These are phyloP conservation scores for Apiospora pterosperma DNA, from an alignment of 2,329 filamentous ascomycete genomes.

Conservation along the genomic window DNA sequence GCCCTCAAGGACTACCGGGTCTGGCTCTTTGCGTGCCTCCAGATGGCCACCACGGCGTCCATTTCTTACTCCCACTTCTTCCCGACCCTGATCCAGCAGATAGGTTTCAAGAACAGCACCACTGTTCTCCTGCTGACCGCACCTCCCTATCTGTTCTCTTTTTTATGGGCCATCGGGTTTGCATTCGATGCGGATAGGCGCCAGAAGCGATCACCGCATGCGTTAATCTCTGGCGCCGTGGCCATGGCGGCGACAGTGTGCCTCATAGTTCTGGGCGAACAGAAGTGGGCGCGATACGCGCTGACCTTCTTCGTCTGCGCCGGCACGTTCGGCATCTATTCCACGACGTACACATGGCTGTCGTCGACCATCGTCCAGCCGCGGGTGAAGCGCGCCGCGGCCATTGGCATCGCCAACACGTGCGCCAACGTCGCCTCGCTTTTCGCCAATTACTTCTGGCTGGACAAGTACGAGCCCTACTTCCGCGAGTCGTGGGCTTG, in stretches of 20 bases:
- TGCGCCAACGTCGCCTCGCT: slow-evolving; percentile 33
- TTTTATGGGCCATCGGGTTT: slow-evolving; percentile 33
- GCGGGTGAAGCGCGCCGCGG: slow-evolving; percentile 43
- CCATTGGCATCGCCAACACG: slow-evolving; percentile 33
- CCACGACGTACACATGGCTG: slow-evolving; percentile 41
- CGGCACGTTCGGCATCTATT: slow-evolving; percentile 37
- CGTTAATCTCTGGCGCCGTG: slow-evolving; percentile 35
- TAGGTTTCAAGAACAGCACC: slow-evolving; percentile 36
- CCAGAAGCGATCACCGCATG: slow-evolving; percentile 46
- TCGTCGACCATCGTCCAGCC: slow-evolving; percentile 38
- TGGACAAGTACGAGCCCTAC: slow-evolving; percentile 26
- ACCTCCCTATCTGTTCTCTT: slow-evolving; percentile 31
- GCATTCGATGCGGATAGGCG: slow-evolving; percentile 38
- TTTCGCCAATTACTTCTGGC: slow-evolving; percentile 37
- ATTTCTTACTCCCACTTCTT: slow-evolving; percentile 26
- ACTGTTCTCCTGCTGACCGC: slow-evolving; percentile 44
- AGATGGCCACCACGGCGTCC: slow-evolving; percentile 38
- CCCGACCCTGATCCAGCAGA: slow-evolving; percentile 35
- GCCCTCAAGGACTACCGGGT: slow-evolving; percentile 39
- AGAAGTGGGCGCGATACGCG: slow-evolving; percentile 5
- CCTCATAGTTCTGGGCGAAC: neutral
- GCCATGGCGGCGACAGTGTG: slow-evolving; percentile 31
- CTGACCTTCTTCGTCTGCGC: slow-evolving; percentile 21
- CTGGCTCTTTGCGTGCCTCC: slow-evolving; percentile 42
- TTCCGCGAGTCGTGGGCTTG: slow-evolving; percentile 29